Base-by-base conservation (phyloP, 106 monocot genomes). In the Dendrobium catenatum region DNA sequence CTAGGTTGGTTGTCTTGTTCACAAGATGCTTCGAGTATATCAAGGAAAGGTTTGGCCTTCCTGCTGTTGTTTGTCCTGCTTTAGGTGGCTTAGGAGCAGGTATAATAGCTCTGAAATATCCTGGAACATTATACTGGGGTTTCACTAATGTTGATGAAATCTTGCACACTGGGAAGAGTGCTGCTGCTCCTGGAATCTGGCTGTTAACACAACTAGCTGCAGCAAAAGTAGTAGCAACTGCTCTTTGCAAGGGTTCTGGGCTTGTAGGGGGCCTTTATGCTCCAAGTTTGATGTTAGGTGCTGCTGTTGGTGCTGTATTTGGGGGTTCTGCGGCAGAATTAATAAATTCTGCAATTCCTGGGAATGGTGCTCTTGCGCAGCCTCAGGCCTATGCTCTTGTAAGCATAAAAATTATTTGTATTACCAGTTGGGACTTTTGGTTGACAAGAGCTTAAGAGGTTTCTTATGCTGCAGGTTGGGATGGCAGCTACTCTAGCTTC, bases 111-210 rank as follows among this genome's bases (percentile, higher is more conserved):
- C 86, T 99, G 42, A 95, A 88, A 72, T 99, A 99, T 81, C 99
- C 99, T 82, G 99, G 99, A 75, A 86, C 91, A 80, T 85, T 99
- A 42, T 99, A 99, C 79, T 99, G 95, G 99, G 99, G 99, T 47
- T 99, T 99, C 81, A 99, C 99, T 80, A 99, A 99, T 83, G 99
- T 99, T 73, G 99, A 99, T 80, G 99, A 99, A 81, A 99, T 99
- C 82, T 81, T 99, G 77, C 99, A 99, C 73, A 95, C 99, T 42
- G 99, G 99, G n/a, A 99, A 99, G 61, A 90, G 93, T 91, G 99
- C 93, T 77, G 93, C 99, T 54, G 99, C 95, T 31, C 99, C 99
- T 85, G 99, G 99, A 86, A 95, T 99, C 78, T 95, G 99, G 99
- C 89, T 95, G n/a, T 85, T 99, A 82, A 84, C 99, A 80, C 99